Percentiles rank a stretch among this genome's conserved stretches.
These are phyloP conservation scores for Stereocaulon alpinum DNA, from an alignment of 495 filamentous ascomycete species.

Conservation along the genomic window DNA sequence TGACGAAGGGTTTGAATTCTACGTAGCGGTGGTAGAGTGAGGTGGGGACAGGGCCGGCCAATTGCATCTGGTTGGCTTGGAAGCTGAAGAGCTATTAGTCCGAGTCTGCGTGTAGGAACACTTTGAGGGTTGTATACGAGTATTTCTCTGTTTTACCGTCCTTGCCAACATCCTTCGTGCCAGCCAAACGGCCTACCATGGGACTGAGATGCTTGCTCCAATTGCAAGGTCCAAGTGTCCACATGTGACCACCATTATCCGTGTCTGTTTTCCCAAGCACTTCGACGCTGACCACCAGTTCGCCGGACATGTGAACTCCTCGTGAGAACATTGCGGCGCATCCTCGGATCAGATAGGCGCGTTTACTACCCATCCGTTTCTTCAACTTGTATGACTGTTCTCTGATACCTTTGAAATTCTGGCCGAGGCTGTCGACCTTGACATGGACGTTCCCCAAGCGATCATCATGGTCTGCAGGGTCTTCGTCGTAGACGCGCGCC, in stretches of 20 bases:
- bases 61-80: conserved; percentile 86
- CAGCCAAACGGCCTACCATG: conserved; percentile 72
- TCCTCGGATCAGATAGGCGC: conserved; percentile 64
- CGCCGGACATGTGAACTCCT: conserved; percentile 45
- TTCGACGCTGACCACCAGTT: conserved; percentile 59
- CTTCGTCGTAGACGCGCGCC: conserved; percentile 77
- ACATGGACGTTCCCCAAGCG: conserved; percentile 74
- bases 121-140: conserved; percentile 40
- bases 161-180: conserved; percentile 55
- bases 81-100: conserved; percentile 45
- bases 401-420: conserved; percentile 57
- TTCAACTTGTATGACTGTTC: conserved; percentile 60
- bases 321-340: conserved; percentile 46
- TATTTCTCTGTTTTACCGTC: conserved; percentile 54
- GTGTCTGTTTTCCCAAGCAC: conserved; percentile 63
- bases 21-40: conserved; percentile 82
- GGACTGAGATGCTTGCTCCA: conserved; percentile 84
- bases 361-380: conserved; percentile 75
- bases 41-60: conserved; percentile 68
- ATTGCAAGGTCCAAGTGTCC: conserved; percentile 62
- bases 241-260: conserved; percentile 63
- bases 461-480: conserved; percentile 78
- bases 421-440: conserved; percentile 42
- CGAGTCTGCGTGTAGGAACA: background rate
- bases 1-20: conserved; percentile 84